phyloP scores from a whole-genome alignment of 192 early-diverging fungal species.

The Rhizoclosmatium globosum region DNA sequence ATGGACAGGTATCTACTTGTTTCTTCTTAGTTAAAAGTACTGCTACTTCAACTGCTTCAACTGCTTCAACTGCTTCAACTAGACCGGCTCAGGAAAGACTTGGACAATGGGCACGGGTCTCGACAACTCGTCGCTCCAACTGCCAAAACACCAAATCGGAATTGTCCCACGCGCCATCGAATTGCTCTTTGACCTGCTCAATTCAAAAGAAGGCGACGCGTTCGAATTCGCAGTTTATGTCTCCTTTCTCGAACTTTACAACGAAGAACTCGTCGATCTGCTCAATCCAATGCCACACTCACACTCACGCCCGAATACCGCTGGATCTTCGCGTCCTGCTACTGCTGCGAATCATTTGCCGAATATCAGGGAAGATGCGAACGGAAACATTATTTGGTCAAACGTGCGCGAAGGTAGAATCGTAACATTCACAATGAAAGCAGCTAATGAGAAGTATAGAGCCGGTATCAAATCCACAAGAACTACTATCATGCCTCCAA shows the following conservation, averaged over 20 bases:
- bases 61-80: too few relatives aligned
- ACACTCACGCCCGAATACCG: conserved; percentile 43
- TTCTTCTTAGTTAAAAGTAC: conserved; percentile 4
- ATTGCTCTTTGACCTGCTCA: conserved; percentile 42
- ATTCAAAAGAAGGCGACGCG: conserved; percentile 35
- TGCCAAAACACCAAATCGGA: conserved; percentile 40
- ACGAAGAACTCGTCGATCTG: conserved; percentile 97
- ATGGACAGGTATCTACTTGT: conserved; percentile 55
- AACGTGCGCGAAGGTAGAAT: conserved; percentile 72
- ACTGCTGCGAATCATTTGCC: conserved; percentile 49
- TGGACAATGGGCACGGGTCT: conserved; percentile 66
- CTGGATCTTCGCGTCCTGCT: conserved; percentile 34
- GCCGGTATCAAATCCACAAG: conserved; percentile 71
- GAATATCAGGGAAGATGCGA: conserved; percentile 88
- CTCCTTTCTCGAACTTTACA: conserved; percentile 97
- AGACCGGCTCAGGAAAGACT: conserved; percentile 69
- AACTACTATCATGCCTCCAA: conserved; percentile 75
- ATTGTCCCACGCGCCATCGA: conserved; percentile 61
- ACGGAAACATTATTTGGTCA: conserved; percentile 89
- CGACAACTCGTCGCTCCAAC: conserved; percentile 34
- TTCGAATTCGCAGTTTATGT: conserved; percentile 59
- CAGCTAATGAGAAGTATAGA: conserved; percentile 30
- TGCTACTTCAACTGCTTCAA: too few relatives aligned
- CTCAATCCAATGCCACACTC: conserved; percentile 65
- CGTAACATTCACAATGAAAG: too few relatives aligned